These are phyloP conservation scores for Ceratocystis destructans DNA, from an alignment of 2,329 filamentous ascomycete species.

Conservation along the genomic window DNA sequence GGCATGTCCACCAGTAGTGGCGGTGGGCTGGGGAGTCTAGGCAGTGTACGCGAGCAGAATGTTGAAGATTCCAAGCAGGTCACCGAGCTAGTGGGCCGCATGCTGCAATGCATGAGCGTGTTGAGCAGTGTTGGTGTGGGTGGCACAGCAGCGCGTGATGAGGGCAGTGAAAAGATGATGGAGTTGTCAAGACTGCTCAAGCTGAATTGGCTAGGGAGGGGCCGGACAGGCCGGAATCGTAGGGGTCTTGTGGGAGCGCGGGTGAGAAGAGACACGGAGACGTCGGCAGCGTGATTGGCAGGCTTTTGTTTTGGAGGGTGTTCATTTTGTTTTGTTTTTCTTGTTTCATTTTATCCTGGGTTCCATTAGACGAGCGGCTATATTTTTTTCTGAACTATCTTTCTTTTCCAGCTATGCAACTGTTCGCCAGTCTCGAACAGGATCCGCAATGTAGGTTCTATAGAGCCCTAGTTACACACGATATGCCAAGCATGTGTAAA, in stretches of 20 bases:
- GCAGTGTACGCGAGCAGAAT: conserved; percentile 42
- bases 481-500: too few relatives aligned
- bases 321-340: not conserved
- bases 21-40: not conserved
- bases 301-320: too few relatives aligned
- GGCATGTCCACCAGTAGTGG: conserved; percentile 12
- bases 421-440: not conserved
- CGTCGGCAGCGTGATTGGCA: not conserved
- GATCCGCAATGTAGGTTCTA: too few relatives aligned
- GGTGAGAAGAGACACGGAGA: conserved; percentile 34
- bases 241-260: conserved; percentile 71
- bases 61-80: conserved; percentile 61
- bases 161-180: conserved; percentile 64
- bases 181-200: conserved; percentile 78
- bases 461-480: too few relatives aligned
- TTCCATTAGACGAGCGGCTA: not conserved
- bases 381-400: not conserved
- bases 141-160: conserved; percentile 44
- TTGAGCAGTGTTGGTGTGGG: conserved; percentile 53
- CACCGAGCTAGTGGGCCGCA: conserved; percentile 84
- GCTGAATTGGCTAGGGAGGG: conserved; percentile 89
- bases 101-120: conserved; percentile 93
- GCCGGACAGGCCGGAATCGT: conserved; percentile 75
- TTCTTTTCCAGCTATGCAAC: not conserved
- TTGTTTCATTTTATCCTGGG: not conserved